Percentiles rank a stretch among this genome's conserved stretches.
Conservation (phyloP, 805 yeast species). For the Peterozyma toletana region DNA sequence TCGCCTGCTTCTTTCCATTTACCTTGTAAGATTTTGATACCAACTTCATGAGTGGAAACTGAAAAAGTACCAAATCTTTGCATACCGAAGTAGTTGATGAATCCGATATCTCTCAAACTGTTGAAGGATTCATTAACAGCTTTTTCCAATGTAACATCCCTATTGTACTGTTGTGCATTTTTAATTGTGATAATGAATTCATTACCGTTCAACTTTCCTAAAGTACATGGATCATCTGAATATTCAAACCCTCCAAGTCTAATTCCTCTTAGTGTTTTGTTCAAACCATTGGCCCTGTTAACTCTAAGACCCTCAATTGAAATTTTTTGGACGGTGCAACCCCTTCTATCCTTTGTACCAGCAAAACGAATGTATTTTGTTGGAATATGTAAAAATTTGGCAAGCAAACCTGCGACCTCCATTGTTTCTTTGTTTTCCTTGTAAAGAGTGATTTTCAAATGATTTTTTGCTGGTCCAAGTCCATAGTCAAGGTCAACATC, state of each 20-base stretch:
- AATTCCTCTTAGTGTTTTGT: constrained; percentile 70
- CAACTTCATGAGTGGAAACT: constrained; percentile 82
- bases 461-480: constrained; percentile 64
- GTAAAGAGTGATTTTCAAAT: constrained; percentile 70
- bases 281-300: constrained; percentile 69
- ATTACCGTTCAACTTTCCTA: constrained; percentile 87
- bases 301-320: constrained; percentile 63
- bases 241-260: constrained; percentile 75
- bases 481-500: constrained; percentile 60
- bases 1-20: constrained; percentile 81
- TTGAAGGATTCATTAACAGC: constrained; percentile 45
- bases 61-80: constrained; percentile 97
- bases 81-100: constrained; percentile 95
- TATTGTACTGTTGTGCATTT: constrained; percentile 43
- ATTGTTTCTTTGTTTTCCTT: constrained; percentile 96
- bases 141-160: constrained; percentile 29
- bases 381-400: constrained; percentile 72
- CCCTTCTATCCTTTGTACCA: constrained; percentile 96
- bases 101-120: constrained; percentile 62
- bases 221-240: constrained; percentile 48
- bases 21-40: constrained; percentile 59
- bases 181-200: constrained; percentile 82
- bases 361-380: constrained; percentile 69
- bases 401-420: constrained; percentile 79
- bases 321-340: constrained; percentile 83